Conservation (phyloP, 2,329 filamentous ascomycete species). For the Microthyrium microscopicum region DNA sequence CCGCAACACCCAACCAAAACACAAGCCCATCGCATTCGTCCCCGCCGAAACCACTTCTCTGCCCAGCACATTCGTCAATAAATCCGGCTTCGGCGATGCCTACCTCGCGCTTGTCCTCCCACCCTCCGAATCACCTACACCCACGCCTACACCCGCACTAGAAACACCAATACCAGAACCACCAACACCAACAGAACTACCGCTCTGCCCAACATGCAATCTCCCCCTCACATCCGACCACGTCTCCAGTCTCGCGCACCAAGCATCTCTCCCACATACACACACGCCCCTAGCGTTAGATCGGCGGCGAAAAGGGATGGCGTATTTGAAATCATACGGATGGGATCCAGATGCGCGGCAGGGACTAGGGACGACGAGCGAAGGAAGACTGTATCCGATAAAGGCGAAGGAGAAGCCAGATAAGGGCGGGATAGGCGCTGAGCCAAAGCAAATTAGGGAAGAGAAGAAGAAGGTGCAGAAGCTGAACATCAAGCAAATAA, state of each 20-base stretch:
- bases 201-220: conserved; percentile 20
- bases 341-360: conserved; percentile 58
- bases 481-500: conserved; percentile 37
- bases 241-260: conserved; percentile 50
- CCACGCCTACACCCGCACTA: too few species aligned
- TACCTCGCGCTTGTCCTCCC: too few species aligned
- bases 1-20: too few species aligned
- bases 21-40: too few species aligned
- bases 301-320: conserved; percentile 51
- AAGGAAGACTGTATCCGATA: conserved; percentile 60
- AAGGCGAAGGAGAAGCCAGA: conserved; percentile 57
- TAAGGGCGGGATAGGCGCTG: conserved; percentile 47
- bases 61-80: too few species aligned
- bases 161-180: too few species aligned
- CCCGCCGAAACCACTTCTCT: too few species aligned
- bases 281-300: conserved; percentile 58
- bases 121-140: too few species aligned
- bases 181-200: conserved; percentile 2
- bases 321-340: conserved; percentile 48
- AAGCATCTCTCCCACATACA: conserved; percentile 51
- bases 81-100: too few species aligned
- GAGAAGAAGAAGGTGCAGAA: neutral
- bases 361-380: conserved; percentile 53
- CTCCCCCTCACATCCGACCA: conserved; percentile 25
- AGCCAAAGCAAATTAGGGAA: neutral